Evolutionary conservation across 805 yeast genomes (phyloP).

Genomic region (Ogataea wickerhamii): DNA sequence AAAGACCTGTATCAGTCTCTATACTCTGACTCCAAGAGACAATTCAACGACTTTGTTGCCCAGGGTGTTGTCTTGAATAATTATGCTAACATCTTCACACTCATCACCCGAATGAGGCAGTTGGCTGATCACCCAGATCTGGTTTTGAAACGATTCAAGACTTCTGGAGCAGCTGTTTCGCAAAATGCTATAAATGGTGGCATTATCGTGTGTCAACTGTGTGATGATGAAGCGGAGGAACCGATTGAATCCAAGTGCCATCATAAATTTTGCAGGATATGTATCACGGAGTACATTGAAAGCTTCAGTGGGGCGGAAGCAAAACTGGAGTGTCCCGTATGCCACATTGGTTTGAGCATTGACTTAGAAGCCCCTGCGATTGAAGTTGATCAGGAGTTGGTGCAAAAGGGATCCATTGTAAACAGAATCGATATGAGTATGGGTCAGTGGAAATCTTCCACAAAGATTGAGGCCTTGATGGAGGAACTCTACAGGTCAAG

Average conservation of each 20-base stretch:
- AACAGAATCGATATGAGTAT: slow-evolving; percentile 77
- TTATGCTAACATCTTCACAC: slow-evolving; percentile 93
- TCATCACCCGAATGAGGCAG: slow-evolving; percentile 96
- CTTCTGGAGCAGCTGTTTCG: slow-evolving; percentile 19
- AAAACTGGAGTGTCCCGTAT: slow-evolving; percentile 85
- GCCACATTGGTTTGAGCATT: slow-evolving; percentile 89
- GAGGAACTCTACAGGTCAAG: slow-evolving; percentile 87
- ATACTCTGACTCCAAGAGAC: slow-evolving; percentile 81
- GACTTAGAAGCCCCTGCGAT: slow-evolving; percentile 85
- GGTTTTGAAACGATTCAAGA: slow-evolving; percentile 67
- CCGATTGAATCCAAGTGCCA: slow-evolving; percentile 94
- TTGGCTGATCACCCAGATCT: slow-evolving; percentile 97
- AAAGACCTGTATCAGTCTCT: slow-evolving; percentile 86
- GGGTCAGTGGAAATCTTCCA: slow-evolving; percentile 89
- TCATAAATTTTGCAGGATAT: slow-evolving; percentile 89
- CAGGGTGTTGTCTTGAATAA: slow-evolving; percentile 96
- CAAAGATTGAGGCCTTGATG: slow-evolving; percentile 93
- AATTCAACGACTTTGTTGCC: slow-evolving; percentile 88
- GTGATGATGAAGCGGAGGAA: slow-evolving; percentile 98
- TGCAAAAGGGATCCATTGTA: slow-evolving; percentile 69
- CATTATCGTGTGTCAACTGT: slow-evolving; percentile 79
- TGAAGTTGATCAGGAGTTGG: slow-evolving; percentile 56
- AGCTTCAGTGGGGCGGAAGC: slow-evolving; percentile 59
- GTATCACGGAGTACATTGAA: slow-evolving; percentile 86
- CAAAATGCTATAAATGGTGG: slow-evolving; percentile 36